Evolutionary conservation across 257 asterid species (phyloP).

Genomic region (Misopates orontium): DNA sequence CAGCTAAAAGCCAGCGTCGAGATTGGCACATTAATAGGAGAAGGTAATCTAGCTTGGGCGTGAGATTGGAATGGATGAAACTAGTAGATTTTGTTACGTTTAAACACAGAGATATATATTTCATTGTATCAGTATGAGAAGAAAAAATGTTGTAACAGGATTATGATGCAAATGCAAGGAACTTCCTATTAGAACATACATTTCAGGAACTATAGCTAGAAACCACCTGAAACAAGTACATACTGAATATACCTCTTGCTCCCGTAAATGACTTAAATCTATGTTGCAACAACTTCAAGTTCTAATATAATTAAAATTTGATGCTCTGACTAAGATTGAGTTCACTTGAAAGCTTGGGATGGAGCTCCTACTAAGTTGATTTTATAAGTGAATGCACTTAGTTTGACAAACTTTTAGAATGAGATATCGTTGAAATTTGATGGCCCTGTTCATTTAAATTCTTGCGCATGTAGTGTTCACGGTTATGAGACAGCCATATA

Average conservation of each 20-base stretch:
- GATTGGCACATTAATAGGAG: conserved; percentile 28
- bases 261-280: too few species aligned
- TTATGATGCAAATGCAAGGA: background rate
- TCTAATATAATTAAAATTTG: too few species aligned
- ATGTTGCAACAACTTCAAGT: background rate
- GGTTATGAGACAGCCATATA: too few species aligned
- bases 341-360: too few species aligned
- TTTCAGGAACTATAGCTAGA: conserved; percentile 1
- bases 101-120: background rate
- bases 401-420: too few species aligned
- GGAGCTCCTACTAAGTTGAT: too few species aligned
- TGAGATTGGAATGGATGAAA: conserved; percentile 15
- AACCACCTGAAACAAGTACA: background rate
- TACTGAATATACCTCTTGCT: background rate
- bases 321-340: too few species aligned
- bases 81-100: background rate
- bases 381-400: too few species aligned
- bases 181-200: background rate
- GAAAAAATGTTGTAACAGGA: background rate
- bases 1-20: conserved; percentile 42
- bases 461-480: too few species aligned
- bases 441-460: too few species aligned
- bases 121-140: background rate
- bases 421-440: too few species aligned
- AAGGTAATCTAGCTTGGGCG: conserved; percentile 28